Conservation (phyloP, 768 basidiomycete genomes). For the Leccinum longicurvipes region DNA sequence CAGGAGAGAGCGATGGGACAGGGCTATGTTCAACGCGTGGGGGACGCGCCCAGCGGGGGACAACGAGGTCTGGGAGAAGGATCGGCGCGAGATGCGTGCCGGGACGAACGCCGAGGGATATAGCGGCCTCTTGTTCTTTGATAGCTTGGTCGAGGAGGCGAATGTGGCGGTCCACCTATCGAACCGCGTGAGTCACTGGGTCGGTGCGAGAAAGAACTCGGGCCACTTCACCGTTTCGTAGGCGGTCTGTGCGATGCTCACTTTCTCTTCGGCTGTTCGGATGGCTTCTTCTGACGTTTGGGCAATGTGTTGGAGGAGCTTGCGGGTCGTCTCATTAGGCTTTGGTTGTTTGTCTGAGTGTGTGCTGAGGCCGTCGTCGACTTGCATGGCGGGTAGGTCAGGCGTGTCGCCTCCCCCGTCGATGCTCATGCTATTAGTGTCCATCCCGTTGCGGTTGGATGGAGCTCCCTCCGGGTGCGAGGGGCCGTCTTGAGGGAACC, state of each 20-base stretch:
- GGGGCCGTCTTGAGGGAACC: not conserved
- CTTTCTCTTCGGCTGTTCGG: conserved; percentile 71
- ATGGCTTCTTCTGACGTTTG: conserved; percentile 57
- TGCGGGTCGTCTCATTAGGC: conserved; percentile 39
- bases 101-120: conserved; percentile 49
- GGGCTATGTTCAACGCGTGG: conserved; percentile 43
- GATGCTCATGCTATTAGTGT: not conserved
- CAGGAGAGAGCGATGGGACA: conserved; percentile 34
- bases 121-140: conserved; percentile 54
- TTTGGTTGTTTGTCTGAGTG: conserved; percentile 35
- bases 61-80: conserved; percentile 59
- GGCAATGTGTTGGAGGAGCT: conserved; percentile 56
- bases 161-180: conserved; percentile 76
- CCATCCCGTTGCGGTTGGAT: not conserved
- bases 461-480: not conserved
- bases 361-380: not conserved
- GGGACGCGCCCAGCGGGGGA: conserved; percentile 51
- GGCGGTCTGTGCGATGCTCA: conserved; percentile 67
- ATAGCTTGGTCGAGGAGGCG: conserved; percentile 75
- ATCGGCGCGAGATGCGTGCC: conserved; percentile 53
- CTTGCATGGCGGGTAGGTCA: conserved; percentile 13
- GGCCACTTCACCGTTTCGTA: conserved; percentile 58
- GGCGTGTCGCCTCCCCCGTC: not conserved
- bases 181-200: too few relatives aligned
- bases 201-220: conserved; percentile 6